Evolutionary conservation across 2,329 filamentous ascomycete species (phyloP), one percentile per base, ranked within the genome.

Genomic region (Pleurostoma richardsiae): DNA sequence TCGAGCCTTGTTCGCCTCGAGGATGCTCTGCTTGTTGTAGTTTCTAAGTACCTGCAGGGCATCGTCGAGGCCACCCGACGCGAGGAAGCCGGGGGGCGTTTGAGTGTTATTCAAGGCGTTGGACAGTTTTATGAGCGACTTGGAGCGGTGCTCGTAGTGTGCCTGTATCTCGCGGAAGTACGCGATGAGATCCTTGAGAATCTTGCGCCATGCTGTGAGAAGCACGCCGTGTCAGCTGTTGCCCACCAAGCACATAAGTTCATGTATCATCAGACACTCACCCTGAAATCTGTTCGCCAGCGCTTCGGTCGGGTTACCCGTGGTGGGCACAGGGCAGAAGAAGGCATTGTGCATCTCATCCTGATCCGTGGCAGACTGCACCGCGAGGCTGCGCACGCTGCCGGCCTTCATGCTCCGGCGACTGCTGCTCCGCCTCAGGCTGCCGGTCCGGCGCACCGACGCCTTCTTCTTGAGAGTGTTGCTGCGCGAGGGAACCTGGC

Each of bases 121-220:
- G 45, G 88, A 85, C 6, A 95, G 80, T 56, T 95, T 95, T 49
- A 89, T 65, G 4, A 95, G 74, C 6, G 86, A 82, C 64, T 96
- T 97, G 29, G 88, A 80, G 51, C 88, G 84, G 47, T 85, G 79
- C 60, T 99, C 92, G 66, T 96, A 96, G 42, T 91, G 88, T 43
- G 79, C 80, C 62, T 96, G 90, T 41, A 97, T 83, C 64, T 97
- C 94, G 57, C 89, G 85, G 64, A 96, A 97, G 65, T 96, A 97
- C 47, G 87, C 73, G 54, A 97, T 96, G 40, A 97, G 76, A 55
- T 96, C 91, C 65, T 97, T 97, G 45, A 99, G 79, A 10, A 96
- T 79, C 71, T 95, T 96, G 58, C 94, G 83, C 94, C 94, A 99
- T 44, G 88, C 90, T 95, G 56, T 46, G 46, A 27, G 44, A 44